Evolutionary conservation across 2,329 filamentous ascomycete species (phyloP), one percentile per base, ranked within the genome.

Genomic region (Colletotrichum falcatum): DNA sequence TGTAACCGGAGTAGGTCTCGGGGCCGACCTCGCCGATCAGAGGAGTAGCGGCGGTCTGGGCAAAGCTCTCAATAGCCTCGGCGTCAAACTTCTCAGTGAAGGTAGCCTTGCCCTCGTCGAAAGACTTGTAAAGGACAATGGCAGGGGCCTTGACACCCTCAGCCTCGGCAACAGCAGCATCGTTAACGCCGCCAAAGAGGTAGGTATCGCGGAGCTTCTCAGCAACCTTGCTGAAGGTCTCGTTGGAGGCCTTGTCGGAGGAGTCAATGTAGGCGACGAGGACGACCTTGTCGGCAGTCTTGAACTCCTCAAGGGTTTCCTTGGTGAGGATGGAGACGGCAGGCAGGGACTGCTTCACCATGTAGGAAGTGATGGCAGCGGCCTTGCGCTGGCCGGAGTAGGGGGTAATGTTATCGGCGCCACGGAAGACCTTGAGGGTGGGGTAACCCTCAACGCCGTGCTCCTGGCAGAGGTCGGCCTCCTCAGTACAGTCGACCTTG

Each of bases 401-500:
- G 74, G 95, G 92, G 74, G 89, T 87, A 80, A 94, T 84, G 81
- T 92, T 94, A 14, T 98, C 94, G 53, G 85, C 83, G 76, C 96
- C 95, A 78, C 95, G 94, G 94, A 99, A 99, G 84, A 99, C 90
- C 91, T 98, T 99, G 80, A 99, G 90, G 75, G 96, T 99, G 73
- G 96, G 96, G 88, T 99, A 99, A 75, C 96, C 96, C 87, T 98
- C 94, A 53, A 99, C 95, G 73, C 94, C 95, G 78, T 93, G 93
- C 77, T 89, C 86, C 83, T 94, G 89, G 90, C 96, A 99, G 75
- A 99, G 92, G 42, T 97, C 94, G 73, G 91, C 86, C 87, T 99
- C 94, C 81, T 93, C 94, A 79, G 95, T 98, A 89, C 96, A 98
- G 87, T 98, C 95, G 77, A 97, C 84, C 90, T 97, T 96, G 83